Conservation (phyloP, 2,329 filamentous ascomycete genomes). For the Penicillium sp. region DNA sequence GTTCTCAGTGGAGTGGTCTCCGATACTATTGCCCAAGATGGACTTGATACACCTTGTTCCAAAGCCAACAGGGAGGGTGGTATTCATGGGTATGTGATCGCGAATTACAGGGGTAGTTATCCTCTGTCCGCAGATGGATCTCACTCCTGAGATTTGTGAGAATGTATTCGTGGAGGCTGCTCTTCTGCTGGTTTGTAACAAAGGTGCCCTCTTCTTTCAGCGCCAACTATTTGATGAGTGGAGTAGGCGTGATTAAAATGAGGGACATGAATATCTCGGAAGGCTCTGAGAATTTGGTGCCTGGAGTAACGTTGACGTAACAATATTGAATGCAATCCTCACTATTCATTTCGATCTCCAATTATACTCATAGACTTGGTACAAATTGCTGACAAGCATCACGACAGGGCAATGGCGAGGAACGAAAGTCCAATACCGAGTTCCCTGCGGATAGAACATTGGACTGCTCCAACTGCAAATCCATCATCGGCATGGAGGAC, state of each 20-base stretch:
- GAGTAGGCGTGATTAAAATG: slow-evolving; percentile 36
- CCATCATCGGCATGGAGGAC: slow-evolving; percentile 43
- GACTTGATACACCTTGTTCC: slow-evolving; percentile 24
- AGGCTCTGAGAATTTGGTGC: neutral
- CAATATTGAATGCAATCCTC: slow-evolving; percentile 13
- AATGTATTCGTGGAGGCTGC: slow-evolving; percentile 5
- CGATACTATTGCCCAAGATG: slow-evolving; percentile 63
- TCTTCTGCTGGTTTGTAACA: neutral
- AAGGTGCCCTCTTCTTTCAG: slow-evolving; percentile 17
- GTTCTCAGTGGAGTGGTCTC: slow-evolving; percentile 51
- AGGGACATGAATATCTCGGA: slow-evolving; percentile 35
- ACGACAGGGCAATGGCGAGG: slow-evolving; percentile 25
- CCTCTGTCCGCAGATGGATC: slow-evolving; percentile 41
- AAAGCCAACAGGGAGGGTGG: neutral
- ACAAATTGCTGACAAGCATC: slow-evolving; percentile 15
- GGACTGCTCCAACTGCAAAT: slow-evolving; percentile 33
- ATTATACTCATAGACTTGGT: neutral
- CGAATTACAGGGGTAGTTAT: slow-evolving; percentile 29
- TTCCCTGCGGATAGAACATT: slow-evolving; percentile 35
- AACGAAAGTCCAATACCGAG: slow-evolving; percentile 33
- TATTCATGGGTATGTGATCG: neutral
- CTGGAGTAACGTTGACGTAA: slow-evolving; percentile 1
- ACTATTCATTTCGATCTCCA: neutral
- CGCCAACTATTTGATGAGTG: slow-evolving; percentile 22
- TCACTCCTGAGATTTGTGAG: slow-evolving; percentile 25